Conservation (phyloP, 176 grass and related monocot genomes). For the Dendrocalamus sinicus region DNA sequence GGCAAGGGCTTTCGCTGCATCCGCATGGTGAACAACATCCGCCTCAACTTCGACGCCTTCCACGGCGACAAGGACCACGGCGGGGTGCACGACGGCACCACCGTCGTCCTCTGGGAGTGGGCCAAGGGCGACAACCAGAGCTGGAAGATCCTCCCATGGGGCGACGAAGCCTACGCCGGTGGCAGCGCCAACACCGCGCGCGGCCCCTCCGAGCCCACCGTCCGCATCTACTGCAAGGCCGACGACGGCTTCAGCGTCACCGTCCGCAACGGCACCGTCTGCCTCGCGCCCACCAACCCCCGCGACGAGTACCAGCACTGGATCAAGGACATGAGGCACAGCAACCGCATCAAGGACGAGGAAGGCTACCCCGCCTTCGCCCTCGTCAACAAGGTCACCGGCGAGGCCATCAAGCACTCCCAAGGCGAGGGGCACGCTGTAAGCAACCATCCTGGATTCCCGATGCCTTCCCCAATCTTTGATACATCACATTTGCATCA, state of each 20-base stretch:
- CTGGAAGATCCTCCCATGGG: slow-evolving; percentile 88
- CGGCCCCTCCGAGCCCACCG: slow-evolving; percentile 56
- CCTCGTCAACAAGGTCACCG: slow-evolving; percentile 78
- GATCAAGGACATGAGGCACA: slow-evolving; percentile 88
- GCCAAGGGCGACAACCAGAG: slow-evolving; percentile 84
- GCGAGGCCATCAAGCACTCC: slow-evolving; percentile 88
- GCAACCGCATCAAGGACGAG: slow-evolving; percentile 80
- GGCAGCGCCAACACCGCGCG: slow-evolving; percentile 29
- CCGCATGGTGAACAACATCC: slow-evolving; percentile 82
- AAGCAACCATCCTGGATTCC: background rate
- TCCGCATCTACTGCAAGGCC: slow-evolving; percentile 81
- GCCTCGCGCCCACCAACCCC: slow-evolving; percentile 74
- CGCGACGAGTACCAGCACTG: slow-evolving; percentile 84
- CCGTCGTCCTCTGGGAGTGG: slow-evolving; percentile 82
- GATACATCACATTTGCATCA: background rate
- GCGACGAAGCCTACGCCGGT: slow-evolving; percentile 54
- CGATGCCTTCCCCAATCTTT: background rate
- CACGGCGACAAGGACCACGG: slow-evolving; percentile 84
- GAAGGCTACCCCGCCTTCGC: slow-evolving; percentile 89
- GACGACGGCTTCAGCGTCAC: slow-evolving; percentile 75
- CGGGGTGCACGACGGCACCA: slow-evolving; percentile 81
- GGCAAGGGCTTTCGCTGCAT: slow-evolving; percentile 83
- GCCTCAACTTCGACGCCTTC: slow-evolving; percentile 75
- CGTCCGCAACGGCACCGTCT: slow-evolving; percentile 57
- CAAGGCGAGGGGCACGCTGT: slow-evolving; percentile 72